Base-by-base conservation (phyloP, 2,329 filamentous ascomycete species). In the Cytospora piceicola region DNA sequence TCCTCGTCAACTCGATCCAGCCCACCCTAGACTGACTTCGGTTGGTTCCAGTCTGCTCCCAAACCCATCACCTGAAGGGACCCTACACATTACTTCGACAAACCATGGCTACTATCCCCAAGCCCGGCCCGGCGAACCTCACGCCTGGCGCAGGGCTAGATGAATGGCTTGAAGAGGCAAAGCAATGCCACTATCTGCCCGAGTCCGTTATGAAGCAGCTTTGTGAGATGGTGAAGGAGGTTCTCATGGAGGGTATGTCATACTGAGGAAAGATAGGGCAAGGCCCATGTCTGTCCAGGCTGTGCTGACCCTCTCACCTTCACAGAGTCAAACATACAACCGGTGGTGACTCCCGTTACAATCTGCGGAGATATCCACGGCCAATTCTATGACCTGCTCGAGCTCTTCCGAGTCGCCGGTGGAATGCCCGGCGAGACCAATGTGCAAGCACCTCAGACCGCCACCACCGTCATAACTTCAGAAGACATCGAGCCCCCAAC, bases 191-290 rank as follows among this genome's bases (percentile, higher is more conserved):
- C 78, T 97, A 98, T 77, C 86, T 99, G 61, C 95, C 95, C 58
- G 95, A 99, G 80, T 82, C 90, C 69, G 93, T 96, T 74, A 99
- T 99, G 95, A 99, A 99, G 84, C 92, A 96, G 78, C 85, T 99
- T 58, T 99, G 95, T 78, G 95, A 99, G 82, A 96, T 96, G 76
- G 95, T 98, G 68, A 99, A 99, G 82, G 95, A 98, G 80, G 96
- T 93, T 71, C 85, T 99, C 73, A 99, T 99, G 95, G 95, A 99
- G 84, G 93, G 93, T 95, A 77, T 72, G 81, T 74, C 54, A 9
- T 46, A 11, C 22, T 29, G 34, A 30, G 34, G 24, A 46, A 24
- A 32, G 5, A 20, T 53, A 29, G 36, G 34, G 30, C 39, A 49
- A 32, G 27, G 34, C 27, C 15, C 22, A 46, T 17, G 15, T 42